Conservation (phyloP, 1,284 basidiomycete genomes). For the Pisolithus thermaeus region DNA sequence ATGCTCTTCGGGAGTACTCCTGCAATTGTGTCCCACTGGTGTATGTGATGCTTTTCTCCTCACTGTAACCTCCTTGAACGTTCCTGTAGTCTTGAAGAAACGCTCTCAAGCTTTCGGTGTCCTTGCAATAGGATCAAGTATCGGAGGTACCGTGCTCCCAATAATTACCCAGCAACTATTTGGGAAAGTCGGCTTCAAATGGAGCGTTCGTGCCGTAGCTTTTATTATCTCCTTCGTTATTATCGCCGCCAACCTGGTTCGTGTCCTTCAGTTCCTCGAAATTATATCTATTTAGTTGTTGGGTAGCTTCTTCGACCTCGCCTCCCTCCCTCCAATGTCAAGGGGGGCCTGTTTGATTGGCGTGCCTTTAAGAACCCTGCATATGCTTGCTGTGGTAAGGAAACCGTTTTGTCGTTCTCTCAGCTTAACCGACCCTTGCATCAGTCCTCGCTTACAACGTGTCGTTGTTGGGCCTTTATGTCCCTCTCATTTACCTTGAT, state of each 20-base stretch:
- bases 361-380: conserved; percentile 31
- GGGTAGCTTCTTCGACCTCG: conserved; percentile 16
- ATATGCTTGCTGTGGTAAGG: conserved; percentile 30
- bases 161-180: conserved; percentile 34
- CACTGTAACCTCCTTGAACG: not conserved
- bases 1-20: conserved; percentile 38
- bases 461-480: conserved; percentile 38
- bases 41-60: not conserved
- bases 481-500: conserved; percentile 38
- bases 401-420: conserved; percentile 32
- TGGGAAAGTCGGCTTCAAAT: conserved; percentile 29
- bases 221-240: conserved; percentile 32
- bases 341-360: conserved; percentile 34
- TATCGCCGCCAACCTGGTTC: conserved; percentile 28
- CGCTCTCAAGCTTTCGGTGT: conserved; percentile 33
- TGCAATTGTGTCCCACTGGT: conserved; percentile 40
- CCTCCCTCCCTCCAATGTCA: conserved; percentile 30
- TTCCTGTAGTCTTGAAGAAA: conserved; percentile 23
- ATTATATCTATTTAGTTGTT: conserved; percentile 19
- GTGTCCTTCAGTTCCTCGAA: not conserved
- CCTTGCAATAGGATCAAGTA: conserved; percentile 33
- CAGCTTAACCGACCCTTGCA: conserved; percentile 31
- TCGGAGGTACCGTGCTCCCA: conserved; percentile 37
- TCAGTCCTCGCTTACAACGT: conserved; percentile 10
- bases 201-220: conserved; percentile 39